phyloP scores from a whole-genome alignment of 768 basidiomycete species.

The Lactifluus rugatus region DNA sequence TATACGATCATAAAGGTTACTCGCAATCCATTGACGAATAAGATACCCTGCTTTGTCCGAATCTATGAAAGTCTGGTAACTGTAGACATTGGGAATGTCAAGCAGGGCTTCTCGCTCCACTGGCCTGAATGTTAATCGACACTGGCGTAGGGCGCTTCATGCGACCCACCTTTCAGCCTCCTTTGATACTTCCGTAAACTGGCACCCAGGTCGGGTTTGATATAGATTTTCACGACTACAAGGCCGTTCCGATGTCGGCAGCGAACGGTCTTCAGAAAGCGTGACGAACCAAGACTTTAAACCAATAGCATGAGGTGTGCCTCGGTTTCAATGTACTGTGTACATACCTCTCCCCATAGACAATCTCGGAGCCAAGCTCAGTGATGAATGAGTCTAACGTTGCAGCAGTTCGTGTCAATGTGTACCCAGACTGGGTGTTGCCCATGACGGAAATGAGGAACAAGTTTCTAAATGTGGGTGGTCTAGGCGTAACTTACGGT shows the following conservation, averaged over 20 bases:
- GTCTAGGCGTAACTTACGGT: not conserved
- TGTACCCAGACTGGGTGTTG: conserved; percentile 62
- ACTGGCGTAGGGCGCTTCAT: conserved; percentile 3
- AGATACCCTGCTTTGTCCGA: conserved; percentile 95
- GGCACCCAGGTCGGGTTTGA: conserved; percentile 84
- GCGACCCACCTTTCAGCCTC: conserved; percentile 58
- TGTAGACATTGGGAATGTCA: conserved; percentile 83
- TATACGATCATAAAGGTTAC: conserved; percentile 93
- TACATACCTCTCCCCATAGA: conserved; percentile 84
- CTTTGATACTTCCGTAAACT: conserved; percentile 66
- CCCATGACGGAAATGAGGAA: conserved; percentile 43
- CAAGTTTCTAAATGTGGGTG: not conserved
- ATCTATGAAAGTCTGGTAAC: conserved; percentile 83
- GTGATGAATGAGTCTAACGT: conserved; percentile 86
- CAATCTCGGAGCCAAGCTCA: conserved; percentile 77
- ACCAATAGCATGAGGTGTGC: not conserved
- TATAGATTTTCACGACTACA: conserved; percentile 88
- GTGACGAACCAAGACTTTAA: conserved; percentile 54
- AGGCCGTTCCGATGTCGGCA: conserved; percentile 77
- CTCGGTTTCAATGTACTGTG: not conserved
- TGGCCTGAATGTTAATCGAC: conserved; percentile 26
- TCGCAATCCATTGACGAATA: conserved; percentile 89
- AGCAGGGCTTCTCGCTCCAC: conserved; percentile 77
- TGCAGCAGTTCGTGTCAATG: conserved; percentile 61
- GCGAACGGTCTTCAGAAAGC: conserved; percentile 74